A percentile compares a stretch with the other conserved stretches of the same genome.
Conservation (phyloP, 176 grass and related monocot species). For the Eragrostis nindensis region DNA sequence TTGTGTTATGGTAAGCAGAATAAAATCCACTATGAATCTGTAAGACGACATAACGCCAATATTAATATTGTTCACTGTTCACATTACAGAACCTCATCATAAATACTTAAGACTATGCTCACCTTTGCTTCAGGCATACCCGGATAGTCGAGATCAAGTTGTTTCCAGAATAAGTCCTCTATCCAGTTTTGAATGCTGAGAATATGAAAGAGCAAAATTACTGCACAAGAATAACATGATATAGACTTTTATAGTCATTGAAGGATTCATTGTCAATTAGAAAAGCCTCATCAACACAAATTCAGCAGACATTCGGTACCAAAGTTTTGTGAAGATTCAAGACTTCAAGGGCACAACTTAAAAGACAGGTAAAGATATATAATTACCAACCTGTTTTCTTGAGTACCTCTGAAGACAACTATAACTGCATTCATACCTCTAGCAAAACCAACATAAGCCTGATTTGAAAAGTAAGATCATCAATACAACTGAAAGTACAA, state of each 20-base stretch:
- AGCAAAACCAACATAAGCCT: conserved; percentile 88
- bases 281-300: background rate
- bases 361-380: conserved; percentile 19
- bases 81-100: conserved; percentile 6
- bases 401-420: conserved; percentile 92
- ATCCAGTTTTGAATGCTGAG: conserved; percentile 90
- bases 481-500: conserved; percentile 21
- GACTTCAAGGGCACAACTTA: background rate
- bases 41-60: conserved; percentile 12
- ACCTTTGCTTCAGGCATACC: conserved; percentile 92
- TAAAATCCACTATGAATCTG: conserved; percentile 85
- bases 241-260: background rate
- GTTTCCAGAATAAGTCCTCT: conserved; percentile 90
- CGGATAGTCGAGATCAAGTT: conserved; percentile 89
- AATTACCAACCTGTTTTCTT: conserved; percentile 77
- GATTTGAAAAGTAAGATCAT: conserved; percentile 21
- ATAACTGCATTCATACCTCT: conserved; percentile 71
- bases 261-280: conserved; percentile 1
- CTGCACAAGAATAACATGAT: conserved; percentile 34
- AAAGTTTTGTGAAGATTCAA: conserved; percentile 2
- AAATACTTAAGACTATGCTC: conserved; percentile 18
- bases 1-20: conserved; percentile 80
- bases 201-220: conserved; percentile 35
- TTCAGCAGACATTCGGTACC: background rate
- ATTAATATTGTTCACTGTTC: conserved; percentile 34